These are phyloP conservation scores for Hirsutella rhossiliensis DNA, from an alignment of 2,329 filamentous ascomycete genomes.

Conservation along the genomic window DNA sequence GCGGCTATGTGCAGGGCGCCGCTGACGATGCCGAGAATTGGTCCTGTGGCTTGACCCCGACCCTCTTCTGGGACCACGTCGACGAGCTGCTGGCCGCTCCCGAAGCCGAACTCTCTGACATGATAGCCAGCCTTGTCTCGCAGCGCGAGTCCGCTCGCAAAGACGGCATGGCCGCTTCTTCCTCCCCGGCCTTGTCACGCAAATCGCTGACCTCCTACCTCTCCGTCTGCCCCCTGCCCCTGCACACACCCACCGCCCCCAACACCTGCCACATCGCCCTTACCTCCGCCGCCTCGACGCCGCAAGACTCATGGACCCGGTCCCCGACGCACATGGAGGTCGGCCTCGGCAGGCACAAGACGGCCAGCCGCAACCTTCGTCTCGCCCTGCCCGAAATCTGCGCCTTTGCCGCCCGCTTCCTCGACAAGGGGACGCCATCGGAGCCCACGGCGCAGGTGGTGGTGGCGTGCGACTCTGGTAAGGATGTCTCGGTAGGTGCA, in stretches of 20 bases:
- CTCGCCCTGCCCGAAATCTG: constrained; percentile 52
- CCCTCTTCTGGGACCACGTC: constrained; percentile 66
- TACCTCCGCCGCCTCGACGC: constrained; percentile 27
- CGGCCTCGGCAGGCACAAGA: constrained; percentile 58
- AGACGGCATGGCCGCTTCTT: background rate
- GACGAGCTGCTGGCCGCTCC: constrained; percentile 45
- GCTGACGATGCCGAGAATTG: constrained; percentile 93
- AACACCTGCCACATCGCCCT: constrained; percentile 30
- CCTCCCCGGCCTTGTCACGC: background rate
- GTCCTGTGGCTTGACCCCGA: constrained; percentile 68
- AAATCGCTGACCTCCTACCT: constrained; percentile 22
- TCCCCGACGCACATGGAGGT: constrained; percentile 37
- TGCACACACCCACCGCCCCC: constrained; percentile 5
- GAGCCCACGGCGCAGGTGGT: constrained; percentile 24
- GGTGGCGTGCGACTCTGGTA: constrained; percentile 64
- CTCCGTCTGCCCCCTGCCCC: constrained; percentile 23
- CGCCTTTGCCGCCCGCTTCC: constrained; percentile 34
- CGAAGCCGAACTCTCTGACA: constrained; percentile 49
- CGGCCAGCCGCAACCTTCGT: constrained; percentile 74
- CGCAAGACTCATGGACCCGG: constrained; percentile 27
- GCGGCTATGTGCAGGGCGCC: constrained; percentile 78
- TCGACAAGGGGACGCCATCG: constrained; percentile 10
- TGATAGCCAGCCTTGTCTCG: constrained; percentile 34
- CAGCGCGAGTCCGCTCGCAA: constrained; percentile 6
- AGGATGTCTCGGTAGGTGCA: constrained; percentile 68